A percentile compares a stretch with the other conserved stretches of the same genome.
These are phyloP conservation scores for Debaryomyces robertsiae DNA, from an alignment of 1,139 yeast genomes.

Conservation along the genomic window DNA sequence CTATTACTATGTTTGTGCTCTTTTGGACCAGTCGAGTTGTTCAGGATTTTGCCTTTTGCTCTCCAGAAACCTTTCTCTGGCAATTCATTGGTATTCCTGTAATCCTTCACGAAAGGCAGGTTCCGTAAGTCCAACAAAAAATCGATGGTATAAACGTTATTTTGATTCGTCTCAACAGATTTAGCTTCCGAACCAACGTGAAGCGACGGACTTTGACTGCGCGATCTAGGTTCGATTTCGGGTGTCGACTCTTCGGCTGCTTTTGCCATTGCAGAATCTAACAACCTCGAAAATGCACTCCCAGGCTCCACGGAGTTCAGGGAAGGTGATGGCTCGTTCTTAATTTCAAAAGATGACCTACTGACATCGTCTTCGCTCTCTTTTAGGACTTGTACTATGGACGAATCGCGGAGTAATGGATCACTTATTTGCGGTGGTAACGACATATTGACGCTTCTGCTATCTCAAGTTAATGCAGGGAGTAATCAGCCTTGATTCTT, in stretches of 20 bases:
- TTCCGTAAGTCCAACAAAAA: conserved; percentile 35
- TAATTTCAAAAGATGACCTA: conserved; percentile 5
- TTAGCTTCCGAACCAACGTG: conserved; percentile 15
- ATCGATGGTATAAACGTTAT: conserved; percentile 41
- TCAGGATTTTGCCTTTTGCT: conserved; percentile 18
- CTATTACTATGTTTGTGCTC: conserved; percentile 12
- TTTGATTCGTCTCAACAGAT: conserved; percentile 16
- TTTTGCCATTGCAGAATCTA: conserved; percentile 48
- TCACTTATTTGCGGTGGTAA: conserved; percentile 19
- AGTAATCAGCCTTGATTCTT: too few species aligned
- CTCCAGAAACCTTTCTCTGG: conserved; percentile 52
- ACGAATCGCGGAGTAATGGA: conserved; percentile 37
- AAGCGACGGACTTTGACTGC: conserved; percentile 15
- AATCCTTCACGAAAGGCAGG: conserved; percentile 37
- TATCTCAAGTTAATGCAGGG: too few species aligned
- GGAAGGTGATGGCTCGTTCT: conserved; percentile 7
- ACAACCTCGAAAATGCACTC: conserved; percentile 44
- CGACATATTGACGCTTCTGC: conserved; percentile 6
- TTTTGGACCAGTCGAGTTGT: conserved; percentile 11
- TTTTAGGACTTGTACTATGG: conserved; percentile 29
- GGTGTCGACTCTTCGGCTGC: conserved; percentile 53
- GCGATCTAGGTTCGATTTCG: conserved; percentile 30
- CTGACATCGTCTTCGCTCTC: conserved; percentile 13
- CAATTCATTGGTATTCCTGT: conserved; percentile 28
- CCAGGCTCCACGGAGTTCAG: conserved; percentile 30